Evolutionary conservation across 1,284 basidiomycete species (phyloP).

Genomic region (Cryptococcus sp.): DNA sequence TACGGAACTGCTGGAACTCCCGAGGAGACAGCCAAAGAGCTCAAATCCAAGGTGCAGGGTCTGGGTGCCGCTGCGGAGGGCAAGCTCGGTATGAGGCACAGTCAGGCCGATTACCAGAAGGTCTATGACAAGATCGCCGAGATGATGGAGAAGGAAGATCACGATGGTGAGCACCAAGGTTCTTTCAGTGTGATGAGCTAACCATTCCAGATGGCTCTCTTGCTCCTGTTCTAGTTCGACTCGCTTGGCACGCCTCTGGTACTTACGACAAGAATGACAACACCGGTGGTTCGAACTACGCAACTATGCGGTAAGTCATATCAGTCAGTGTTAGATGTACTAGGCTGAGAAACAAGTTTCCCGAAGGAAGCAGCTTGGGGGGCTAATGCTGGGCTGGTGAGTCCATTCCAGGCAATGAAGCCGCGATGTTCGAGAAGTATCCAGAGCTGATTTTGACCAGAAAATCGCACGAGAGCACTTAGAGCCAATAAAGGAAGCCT

Average conservation of each 20-base stretch:
- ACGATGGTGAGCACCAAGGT: slow-evolving; percentile 77
- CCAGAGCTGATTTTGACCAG: slow-evolving; percentile 14
- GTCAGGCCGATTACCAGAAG: slow-evolving; percentile 74
- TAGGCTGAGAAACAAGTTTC: no score
- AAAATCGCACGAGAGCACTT: slow-evolving; percentile 75
- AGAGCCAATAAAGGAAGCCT: slow-evolving; percentile 79
- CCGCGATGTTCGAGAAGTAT: no score
- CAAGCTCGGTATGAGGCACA: slow-evolving; percentile 41
- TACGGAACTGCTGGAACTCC: slow-evolving; percentile 36
- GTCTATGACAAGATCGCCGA: slow-evolving; percentile 84
- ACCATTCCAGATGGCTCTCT: slow-evolving; percentile 71
- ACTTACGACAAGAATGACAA: slow-evolving; percentile 83
- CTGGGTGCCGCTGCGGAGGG: slow-evolving; percentile 61
- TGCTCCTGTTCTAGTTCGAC: slow-evolving; percentile 83
- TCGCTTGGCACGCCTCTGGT: slow-evolving; percentile 90
- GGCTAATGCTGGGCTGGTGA: slow-evolving; percentile 75
- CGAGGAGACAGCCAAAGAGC: slow-evolving; percentile 53
- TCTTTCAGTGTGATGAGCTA: not conserved
- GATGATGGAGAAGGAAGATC: slow-evolving; percentile 68
- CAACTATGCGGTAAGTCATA: slow-evolving; percentile 90
- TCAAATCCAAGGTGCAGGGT: slow-evolving; percentile 57
- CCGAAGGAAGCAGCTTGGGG: slow-evolving; percentile 76
- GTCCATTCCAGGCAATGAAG: slow-evolving; percentile 6
- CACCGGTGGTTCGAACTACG: slow-evolving; percentile 86
- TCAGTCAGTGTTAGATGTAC: no score